These are phyloP conservation scores for Danielia reshetovae DNA, from an alignment of 805 yeast genomes.

Conservation along the genomic window DNA sequence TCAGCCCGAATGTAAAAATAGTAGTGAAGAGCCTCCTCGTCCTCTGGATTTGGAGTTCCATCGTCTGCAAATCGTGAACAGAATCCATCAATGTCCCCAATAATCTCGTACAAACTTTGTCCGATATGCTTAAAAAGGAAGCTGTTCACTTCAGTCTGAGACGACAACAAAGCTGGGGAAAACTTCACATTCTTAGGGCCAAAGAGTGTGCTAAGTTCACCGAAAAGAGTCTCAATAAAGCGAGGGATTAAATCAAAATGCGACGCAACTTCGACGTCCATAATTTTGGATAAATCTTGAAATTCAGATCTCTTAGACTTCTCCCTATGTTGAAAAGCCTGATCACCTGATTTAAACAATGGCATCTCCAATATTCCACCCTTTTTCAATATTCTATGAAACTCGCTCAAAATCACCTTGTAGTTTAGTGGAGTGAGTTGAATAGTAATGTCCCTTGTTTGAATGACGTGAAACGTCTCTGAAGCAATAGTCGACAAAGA, in stretches of 20 bases:
- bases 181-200: slow-evolving; percentile 33
- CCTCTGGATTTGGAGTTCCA: slow-evolving; percentile 7
- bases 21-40: slow-evolving; percentile 16
- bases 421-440: slow-evolving; percentile 28
- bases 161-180: slow-evolving; percentile 25
- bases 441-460: slow-evolving; percentile 32
- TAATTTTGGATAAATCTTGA: slow-evolving; percentile 2
- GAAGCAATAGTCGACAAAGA: slow-evolving; percentile 24
- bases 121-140: slow-evolving; percentile 27
- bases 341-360: slow-evolving; percentile 8
- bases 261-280: slow-evolving; percentile 7
- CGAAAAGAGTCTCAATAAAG: slow-evolving; percentile 20
- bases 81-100: slow-evolving; percentile 28
- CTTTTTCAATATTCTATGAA: slow-evolving; percentile 30
- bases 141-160: slow-evolving; percentile 26
- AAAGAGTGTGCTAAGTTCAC: slow-evolving; percentile 23
- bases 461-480: slow-evolving; percentile 33
- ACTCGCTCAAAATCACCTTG: slow-evolving; percentile 25
- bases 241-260: slow-evolving; percentile 24
- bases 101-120: slow-evolving; percentile 28
- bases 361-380: slow-evolving; percentile 37
- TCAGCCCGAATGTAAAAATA: slow-evolving; percentile 25
- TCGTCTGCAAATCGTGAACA: slow-evolving; percentile 18
- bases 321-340: not conserved
- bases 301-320: slow-evolving; percentile 1